Evolutionary conservation across 1,284 basidiomycete species (phyloP), one percentile per base, ranked within the genome.

Genomic region (Phlebopus sp.): DNA sequence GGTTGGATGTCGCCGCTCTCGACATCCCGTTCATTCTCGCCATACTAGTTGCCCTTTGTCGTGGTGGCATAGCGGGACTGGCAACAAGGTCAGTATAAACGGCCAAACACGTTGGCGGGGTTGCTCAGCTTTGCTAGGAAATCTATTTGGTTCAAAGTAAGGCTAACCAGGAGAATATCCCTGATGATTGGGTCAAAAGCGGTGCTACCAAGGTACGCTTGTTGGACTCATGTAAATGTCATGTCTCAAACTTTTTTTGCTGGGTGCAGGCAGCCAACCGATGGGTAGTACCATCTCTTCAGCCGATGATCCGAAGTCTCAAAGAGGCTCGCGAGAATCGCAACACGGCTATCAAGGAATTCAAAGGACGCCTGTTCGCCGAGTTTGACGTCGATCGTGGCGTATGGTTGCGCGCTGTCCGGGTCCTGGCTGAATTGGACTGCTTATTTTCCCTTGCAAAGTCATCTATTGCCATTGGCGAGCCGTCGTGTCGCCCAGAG

Each of bases 401-500:
- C 14, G 70, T 84, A 14, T 94, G 90, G 92, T 71, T 90, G 50
- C 82, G 85, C 19, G 81, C 84, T 14, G 77, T 93, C 49, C 80
- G 88, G 52, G 82, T 90, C 38, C 74, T 92, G 56, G 81, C 94
- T 44, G 84, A 97, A 70, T 73, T 99, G 19, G 97, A 99, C 68
- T 99, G 97, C 67, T 73, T 99, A 27, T 82, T 97, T 61, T 94
- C 92, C 57, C 73, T 99, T 42, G 90, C 96, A 6, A 95, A 94
- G 68, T 81, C 94, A 0, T 97, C 95, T 1, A 68, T 74, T 29
- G 90, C 92, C 10, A 81, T 99, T 44, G 95, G 94, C 37, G 91
- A 96, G 69, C 97, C 97, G 3, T 80, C 84, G 35, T 98, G 96
- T 64, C 76, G 97, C 51, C 97, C 97, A 0, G 81, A 87, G 59